Conservation (phyloP, 1,284 basidiomycete genomes). For the Ustilago hordei region DNA sequence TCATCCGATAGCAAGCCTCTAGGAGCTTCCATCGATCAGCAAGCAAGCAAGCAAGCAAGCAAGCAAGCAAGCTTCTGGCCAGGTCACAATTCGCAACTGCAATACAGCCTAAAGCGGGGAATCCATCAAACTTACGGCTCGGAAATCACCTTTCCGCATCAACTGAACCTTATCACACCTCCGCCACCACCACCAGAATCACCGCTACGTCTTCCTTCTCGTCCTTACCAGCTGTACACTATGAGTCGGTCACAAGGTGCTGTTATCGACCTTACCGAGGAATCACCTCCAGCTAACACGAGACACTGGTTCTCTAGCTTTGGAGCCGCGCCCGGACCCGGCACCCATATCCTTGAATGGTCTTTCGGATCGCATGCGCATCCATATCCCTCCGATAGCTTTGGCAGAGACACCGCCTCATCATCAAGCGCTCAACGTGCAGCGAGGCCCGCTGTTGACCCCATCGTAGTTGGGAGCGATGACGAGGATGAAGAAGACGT, state of each 20-base stretch:
- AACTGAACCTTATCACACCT: constrained; percentile 15
- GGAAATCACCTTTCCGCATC: neutral
- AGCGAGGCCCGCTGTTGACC: constrained; percentile 1
- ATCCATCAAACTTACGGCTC: too few species aligned
- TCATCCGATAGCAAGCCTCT: neutral
- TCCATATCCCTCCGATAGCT: constrained; percentile 3
- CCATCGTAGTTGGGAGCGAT: constrained; percentile 42
- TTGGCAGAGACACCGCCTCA: neutral
- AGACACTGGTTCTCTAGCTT: constrained; percentile 8
- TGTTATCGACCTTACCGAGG: constrained; percentile 60
- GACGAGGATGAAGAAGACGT: constrained; percentile 45
- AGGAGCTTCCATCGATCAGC: neutral
- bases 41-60: neutral
- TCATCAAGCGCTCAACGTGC: constrained; percentile 2
- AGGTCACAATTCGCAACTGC: neutral
- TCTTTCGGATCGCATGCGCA: constrained; percentile 4
- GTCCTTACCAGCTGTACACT: neutral
- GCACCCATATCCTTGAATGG: constrained; percentile 35
- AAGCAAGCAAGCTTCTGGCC: neutral
- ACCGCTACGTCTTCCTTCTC: neutral
- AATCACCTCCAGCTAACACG: constrained; percentile 49
- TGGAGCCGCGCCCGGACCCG: neutral
- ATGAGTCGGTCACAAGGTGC: constrained; percentile 20
- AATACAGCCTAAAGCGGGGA: too few species aligned
- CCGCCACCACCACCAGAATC: constrained; percentile 6